A percentile compares a stretch with the other conserved stretches of the same genome.
Evolutionary conservation across 495 filamentous ascomycete species (phyloP).

Genomic region (Hyaloscypha bicolor): DNA sequence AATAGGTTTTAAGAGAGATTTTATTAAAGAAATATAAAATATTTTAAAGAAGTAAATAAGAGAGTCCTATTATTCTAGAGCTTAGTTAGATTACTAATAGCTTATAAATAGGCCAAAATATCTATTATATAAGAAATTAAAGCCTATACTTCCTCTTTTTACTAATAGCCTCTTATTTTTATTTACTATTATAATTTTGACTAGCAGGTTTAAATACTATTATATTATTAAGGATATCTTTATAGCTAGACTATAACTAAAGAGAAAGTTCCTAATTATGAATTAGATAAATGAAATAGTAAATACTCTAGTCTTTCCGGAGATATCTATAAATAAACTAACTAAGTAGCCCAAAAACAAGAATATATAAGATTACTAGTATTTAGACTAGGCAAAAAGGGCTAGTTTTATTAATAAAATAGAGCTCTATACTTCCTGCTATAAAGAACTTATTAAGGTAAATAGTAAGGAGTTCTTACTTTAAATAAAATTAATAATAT

Average conservation of each 20-base stretch:
- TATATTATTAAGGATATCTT: no score
- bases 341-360: slow-evolving; percentile 26
- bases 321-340: slow-evolving; percentile 25
- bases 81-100: neutral
- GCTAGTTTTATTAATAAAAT: slow-evolving; percentile 19
- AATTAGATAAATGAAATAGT: slow-evolving; percentile 15
- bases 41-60: slow-evolving; percentile 12
- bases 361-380: slow-evolving; percentile 20
- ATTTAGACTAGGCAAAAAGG: no score
- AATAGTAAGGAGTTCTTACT: slow-evolving; percentile 6
- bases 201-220: no score
- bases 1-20: slow-evolving; percentile 8
- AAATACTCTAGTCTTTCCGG: slow-evolving; percentile 19
- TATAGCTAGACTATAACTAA: slow-evolving; percentile 8
- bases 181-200: no score
- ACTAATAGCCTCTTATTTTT: no score
- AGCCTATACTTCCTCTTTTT: no score
- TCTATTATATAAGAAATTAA: no score
- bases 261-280: slow-evolving; percentile 23
- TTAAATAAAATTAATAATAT: slow-evolving; percentile 7
- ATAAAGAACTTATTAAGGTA: slow-evolving; percentile 26
- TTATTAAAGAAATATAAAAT: slow-evolving; percentile 11
- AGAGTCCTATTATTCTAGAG: neutral
- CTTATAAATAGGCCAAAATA: slow-evolving; percentile 13
- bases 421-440: slow-evolving; percentile 19